Percentiles rank a stretch among this genome's conserved stretches.
These are phyloP conservation scores for Lecanoromycetidae sp. DNA, from an alignment of 2,329 filamentous ascomycete species.

Conservation along the genomic window DNA sequence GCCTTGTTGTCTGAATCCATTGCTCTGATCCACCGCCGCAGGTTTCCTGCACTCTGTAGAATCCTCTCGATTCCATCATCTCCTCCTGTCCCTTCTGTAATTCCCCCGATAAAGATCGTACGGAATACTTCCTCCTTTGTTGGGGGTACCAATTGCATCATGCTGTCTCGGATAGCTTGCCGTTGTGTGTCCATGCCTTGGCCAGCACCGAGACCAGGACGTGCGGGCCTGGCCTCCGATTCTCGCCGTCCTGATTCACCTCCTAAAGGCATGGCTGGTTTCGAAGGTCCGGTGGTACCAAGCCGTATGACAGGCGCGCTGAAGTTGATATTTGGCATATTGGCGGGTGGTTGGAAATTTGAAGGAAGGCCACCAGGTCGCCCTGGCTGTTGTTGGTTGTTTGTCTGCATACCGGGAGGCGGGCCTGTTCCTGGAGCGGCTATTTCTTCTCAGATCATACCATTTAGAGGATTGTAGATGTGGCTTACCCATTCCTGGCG, in stretches of 20 bases:
- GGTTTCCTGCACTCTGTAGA: constrained; percentile 59
- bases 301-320: constrained; percentile 91
- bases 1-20: constrained; percentile 68
- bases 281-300: constrained; percentile 59
- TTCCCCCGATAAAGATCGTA: constrained; percentile 79
- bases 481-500: constrained; percentile 67
- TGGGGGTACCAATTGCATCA: constrained; percentile 65
- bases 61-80: constrained; percentile 72
- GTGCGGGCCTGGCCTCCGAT: constrained; percentile 30
- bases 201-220: constrained; percentile 46
- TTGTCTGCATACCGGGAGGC: constrained; percentile 64
- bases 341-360: constrained; percentile 77
- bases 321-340: constrained; percentile 97
- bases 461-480: neutral
- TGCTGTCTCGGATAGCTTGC: constrained; percentile 53
- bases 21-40: constrained; percentile 76
- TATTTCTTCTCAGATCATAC: constrained; percentile 24
- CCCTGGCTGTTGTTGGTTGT: constrained; percentile 62
- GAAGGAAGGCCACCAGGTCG: constrained; percentile 68
- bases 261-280: constrained; percentile 38
- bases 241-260: constrained; percentile 37
- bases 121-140: constrained; percentile 82
- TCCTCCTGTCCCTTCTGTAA: constrained; percentile 64
- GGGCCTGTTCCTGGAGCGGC: constrained; percentile 66
- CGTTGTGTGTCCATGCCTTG: constrained; percentile 52